phyloP scores from a whole-genome alignment of 208 protist genomes.

The Endotrypanum monterogeii region DNA sequence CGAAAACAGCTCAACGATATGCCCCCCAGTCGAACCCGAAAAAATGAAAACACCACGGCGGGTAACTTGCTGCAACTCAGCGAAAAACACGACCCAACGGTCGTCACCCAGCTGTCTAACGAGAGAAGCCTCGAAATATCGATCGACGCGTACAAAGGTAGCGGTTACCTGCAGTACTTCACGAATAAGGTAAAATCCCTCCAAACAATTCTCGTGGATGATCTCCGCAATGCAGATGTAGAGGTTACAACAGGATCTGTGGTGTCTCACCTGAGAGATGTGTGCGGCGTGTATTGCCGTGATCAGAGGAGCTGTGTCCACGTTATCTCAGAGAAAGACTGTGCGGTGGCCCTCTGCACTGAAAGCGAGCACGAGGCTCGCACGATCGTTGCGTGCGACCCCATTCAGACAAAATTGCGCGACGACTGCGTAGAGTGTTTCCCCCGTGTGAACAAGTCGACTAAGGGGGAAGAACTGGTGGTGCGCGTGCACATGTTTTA shows the following conservation, averaged over 20 bases:
- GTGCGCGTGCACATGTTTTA: slow-evolving; percentile 23
- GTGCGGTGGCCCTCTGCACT: no score
- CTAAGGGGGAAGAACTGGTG: slow-evolving; percentile 2
- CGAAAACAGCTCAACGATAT: not conserved
- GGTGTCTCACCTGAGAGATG: slow-evolving; percentile 5
- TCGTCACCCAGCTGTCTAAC: slow-evolving; percentile 11
- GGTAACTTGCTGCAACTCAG: not conserved
- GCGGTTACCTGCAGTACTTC: slow-evolving; percentile 12
- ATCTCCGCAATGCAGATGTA: slow-evolving; percentile 13
- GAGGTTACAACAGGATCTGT: not conserved
- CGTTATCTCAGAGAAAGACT: not conserved
- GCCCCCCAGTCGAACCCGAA: not conserved
- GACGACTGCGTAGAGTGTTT: slow-evolving; percentile 29
- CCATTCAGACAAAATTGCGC: slow-evolving; percentile 16
- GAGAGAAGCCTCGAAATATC: not conserved
- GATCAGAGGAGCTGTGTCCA: slow-evolving; percentile 16
- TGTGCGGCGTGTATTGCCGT: slow-evolving; percentile 11
- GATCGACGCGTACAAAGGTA: not conserved
- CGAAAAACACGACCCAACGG: not conserved
- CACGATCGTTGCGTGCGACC: slow-evolving; percentile 24
- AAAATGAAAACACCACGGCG: not conserved
- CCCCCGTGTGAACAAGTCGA: slow-evolving; percentile 2
- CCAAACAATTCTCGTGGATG: not conserved
- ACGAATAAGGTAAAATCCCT: not conserved
- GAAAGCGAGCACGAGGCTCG: not conserved